Percentiles rank a stretch among this genome's conserved stretches.
Conservation (phyloP, 169 alveolate genomes). For the Theileria annulata region DNA sequence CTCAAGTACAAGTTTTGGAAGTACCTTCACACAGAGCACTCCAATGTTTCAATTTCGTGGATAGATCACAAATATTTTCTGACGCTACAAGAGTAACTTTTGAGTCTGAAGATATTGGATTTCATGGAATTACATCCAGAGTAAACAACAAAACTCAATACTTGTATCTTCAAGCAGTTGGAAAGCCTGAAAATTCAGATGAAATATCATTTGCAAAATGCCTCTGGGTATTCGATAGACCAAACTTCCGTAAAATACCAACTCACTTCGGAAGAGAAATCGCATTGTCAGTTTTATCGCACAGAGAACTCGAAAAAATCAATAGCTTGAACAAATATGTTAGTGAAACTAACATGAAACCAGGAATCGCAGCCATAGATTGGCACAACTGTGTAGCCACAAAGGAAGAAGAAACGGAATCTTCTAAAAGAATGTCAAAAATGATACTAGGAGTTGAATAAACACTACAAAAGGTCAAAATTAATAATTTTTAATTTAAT, state of each 20-base stretch:
- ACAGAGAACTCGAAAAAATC: conserved; percentile 9
- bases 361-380: conserved; percentile 42
- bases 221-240: conserved; percentile 53
- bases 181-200: not conserved
- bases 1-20: conserved; percentile 60
- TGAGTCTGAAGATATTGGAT: conserved; percentile 13
- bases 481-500: not conserved
- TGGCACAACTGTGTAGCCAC: conserved; percentile 61
- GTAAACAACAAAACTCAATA: conserved; percentile 24
- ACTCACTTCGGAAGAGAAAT: conserved; percentile 54
- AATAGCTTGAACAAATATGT: not conserved
- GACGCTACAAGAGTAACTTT: conserved; percentile 32
- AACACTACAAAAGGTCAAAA: not conserved
- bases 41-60: conserved; percentile 48
- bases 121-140: conserved; percentile 25
- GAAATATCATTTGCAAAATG: conserved; percentile 37
- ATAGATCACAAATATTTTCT: conserved; percentile 31
- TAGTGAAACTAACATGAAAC: not conserved
- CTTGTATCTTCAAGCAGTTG: conserved; percentile 60
- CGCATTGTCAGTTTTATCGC: conserved; percentile 35
- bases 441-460: conserved; percentile 15
- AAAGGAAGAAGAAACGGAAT: conserved; percentile 20
- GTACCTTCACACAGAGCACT: conserved; percentile 60
- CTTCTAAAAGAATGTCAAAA: conserved; percentile 19
- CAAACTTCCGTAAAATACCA: conserved; percentile 46